These are phyloP conservation scores for Metschnikowia corniflorae DNA, from an alignment of 805 yeast genomes.

Conservation along the genomic window DNA sequence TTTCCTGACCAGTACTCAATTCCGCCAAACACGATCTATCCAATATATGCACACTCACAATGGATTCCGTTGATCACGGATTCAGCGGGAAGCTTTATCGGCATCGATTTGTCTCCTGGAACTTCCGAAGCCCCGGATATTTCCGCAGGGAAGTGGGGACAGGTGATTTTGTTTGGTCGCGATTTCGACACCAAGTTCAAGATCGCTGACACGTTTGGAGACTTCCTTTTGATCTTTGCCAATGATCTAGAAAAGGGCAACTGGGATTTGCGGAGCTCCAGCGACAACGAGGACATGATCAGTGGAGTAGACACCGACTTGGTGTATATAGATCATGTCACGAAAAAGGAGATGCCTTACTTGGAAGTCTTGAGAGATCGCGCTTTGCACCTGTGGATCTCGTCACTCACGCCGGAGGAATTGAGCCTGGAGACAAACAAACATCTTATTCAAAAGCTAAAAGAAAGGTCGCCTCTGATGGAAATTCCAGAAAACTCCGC, in stretches of 20 bases:
- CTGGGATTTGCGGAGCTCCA: conserved; percentile 54
- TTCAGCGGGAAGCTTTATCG: conserved; percentile 87
- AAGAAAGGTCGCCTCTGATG: conserved; percentile 6
- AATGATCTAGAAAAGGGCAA: conserved; percentile 85
- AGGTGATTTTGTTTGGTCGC: conserved; percentile 88
- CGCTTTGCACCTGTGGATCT: conserved; percentile 32
- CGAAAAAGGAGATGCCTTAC: conserved; percentile 40
- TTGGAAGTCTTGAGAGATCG: conserved; percentile 38
- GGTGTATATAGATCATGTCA: conserved; percentile 59
- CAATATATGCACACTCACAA: conserved; percentile 78
- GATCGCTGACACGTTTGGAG: conserved; percentile 85
- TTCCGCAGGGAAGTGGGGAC: conserved; percentile 61
- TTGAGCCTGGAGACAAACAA: conserved; percentile 1
- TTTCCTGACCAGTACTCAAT: conserved; percentile 57
- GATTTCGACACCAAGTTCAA: conserved; percentile 89
- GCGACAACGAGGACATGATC: conserved; percentile 44
- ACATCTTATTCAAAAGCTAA: conserved; percentile 8
- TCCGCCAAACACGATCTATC: conserved; percentile 73
- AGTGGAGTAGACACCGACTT: conserved; percentile 68
- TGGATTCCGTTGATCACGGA: conserved; percentile 95
- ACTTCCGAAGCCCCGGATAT: conserved; percentile 6
- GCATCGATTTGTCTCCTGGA: conserved; percentile 59
- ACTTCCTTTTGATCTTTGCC: conserved; percentile 75
- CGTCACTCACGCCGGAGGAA: conserved; percentile 18
- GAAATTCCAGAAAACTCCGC: conserved; percentile 12